A percentile compares a stretch with the other conserved stretches of the same genome.
These are phyloP conservation scores for Apocynum venetum DNA, from an alignment of 257 asterid genomes.

Conservation along the genomic window DNA sequence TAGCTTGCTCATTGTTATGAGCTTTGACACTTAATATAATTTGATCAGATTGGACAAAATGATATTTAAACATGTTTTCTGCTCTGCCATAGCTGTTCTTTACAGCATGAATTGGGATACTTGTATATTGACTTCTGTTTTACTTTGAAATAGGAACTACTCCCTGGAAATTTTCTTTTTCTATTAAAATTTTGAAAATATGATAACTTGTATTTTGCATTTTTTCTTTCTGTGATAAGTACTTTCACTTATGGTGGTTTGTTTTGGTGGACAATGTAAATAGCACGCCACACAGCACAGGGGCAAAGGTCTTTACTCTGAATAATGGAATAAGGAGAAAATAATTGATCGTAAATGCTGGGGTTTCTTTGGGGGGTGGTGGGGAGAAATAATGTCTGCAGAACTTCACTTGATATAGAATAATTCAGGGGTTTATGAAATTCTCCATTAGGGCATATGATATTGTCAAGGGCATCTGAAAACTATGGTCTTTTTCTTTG, in stretches of 20 bases:
- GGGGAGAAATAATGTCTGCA: background rate
- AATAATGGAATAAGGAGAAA: background rate
- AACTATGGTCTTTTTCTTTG: background rate
- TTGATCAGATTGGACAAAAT: background rate
- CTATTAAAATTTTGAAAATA: no score
- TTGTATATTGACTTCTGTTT: background rate
- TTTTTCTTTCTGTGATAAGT: background rate
- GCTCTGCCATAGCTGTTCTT: background rate
- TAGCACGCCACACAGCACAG: background rate
- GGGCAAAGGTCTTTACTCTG: background rate
- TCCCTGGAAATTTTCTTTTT: background rate
- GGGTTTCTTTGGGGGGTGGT: background rate
- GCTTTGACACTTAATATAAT: background rate
- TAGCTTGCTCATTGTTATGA: background rate
- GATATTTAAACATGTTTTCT: background rate
- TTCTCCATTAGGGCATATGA: background rate
- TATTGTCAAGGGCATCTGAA: background rate
- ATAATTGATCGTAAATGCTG: background rate
- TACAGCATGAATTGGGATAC: background rate
- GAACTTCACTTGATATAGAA: background rate
- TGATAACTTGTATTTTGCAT: background rate
- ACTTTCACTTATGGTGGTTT: background rate
- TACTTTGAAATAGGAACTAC: background rate
- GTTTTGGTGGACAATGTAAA: background rate
- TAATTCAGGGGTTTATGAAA: background rate